Percentiles rank a stretch among this genome's conserved stretches.
Conservation (phyloP, 2,329 filamentous ascomycete species). For the Calonectria hongkongensis region DNA sequence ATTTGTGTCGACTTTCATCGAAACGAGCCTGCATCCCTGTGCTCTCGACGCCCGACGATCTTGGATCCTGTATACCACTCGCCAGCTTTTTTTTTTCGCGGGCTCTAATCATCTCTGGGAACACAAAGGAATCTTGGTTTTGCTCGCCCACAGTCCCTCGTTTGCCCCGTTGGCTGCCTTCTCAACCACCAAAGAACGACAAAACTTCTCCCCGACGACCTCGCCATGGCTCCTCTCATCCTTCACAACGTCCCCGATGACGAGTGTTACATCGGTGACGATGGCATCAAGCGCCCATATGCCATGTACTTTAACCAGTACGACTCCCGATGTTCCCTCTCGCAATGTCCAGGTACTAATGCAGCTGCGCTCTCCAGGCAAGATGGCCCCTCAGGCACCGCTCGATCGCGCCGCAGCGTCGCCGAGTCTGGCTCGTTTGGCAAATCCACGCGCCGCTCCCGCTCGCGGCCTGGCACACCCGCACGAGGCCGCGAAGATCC, state of each 20-base stretch:
- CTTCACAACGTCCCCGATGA: slow-evolving; percentile 82
- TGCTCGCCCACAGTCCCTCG: not conserved
- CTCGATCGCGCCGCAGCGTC: slow-evolving; percentile 71
- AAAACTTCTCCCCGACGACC: not conserved
- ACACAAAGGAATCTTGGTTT: slow-evolving; percentile 1
- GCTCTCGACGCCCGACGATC: slow-evolving; percentile 17
- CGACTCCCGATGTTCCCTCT: slow-evolving; percentile 44
- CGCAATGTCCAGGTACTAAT: slow-evolving; percentile 26
- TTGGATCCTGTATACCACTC: slow-evolving; percentile 14
- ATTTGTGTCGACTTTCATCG: slow-evolving; percentile 30
- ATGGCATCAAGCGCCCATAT: slow-evolving; percentile 79
- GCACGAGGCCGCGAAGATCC: slow-evolving; percentile 75
- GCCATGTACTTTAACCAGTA: slow-evolving; percentile 80
- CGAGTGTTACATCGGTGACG: slow-evolving; percentile 79
- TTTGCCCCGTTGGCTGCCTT: slow-evolving; percentile 22
- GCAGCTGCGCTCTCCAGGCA: slow-evolving; percentile 62
- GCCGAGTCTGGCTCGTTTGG: slow-evolving; percentile 80
- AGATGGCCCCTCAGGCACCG: slow-evolving; percentile 69
- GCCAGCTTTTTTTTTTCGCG: not conserved
- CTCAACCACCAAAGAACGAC: slow-evolving; percentile 18
- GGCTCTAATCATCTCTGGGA: slow-evolving; percentile 19
- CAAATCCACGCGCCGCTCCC: slow-evolving; percentile 78
- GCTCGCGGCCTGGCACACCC: slow-evolving; percentile 76
- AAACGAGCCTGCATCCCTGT: slow-evolving; percentile 25
- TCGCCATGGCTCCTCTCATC: slow-evolving; percentile 77